Base-by-base conservation (phyloP, 176 grass and related monocot species). In the Lolium perenne region DNA sequence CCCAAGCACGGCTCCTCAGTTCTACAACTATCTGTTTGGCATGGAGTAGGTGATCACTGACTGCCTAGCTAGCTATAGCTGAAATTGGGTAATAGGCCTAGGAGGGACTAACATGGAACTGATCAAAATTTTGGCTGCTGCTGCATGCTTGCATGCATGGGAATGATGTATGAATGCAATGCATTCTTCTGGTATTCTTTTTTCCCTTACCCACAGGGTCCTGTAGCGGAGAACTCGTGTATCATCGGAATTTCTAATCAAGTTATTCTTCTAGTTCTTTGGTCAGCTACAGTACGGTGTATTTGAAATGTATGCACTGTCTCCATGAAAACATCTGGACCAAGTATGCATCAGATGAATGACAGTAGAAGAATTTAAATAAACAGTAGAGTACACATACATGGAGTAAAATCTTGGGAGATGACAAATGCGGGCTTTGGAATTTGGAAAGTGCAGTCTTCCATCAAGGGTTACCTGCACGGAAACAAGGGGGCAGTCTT, bases 21-120 rank as follows among this genome's bases (percentile, higher is more conserved):
- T 57, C 71, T 91, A 90, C 91, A 82, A 82, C 89, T 91, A 91
- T 55, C 87, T 95, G 86, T 92, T 90, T 91, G 93, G 93, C 25
- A 92, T 90, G 82, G 93, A 97, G 82, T 97, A 95, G 89, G 80
- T 49, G 85, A 68, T 84, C 49, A 6, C 74, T 76, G 74, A 76
- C 61, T 80, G 74, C 72, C 85, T 74, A 80, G 64, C 10, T 58
- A 75, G 68, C 47, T 10, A 4, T 87, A 84, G 76, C 76, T 84
- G 81, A 84, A 76, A 76, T 47, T 20, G 82, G 68, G 84, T 88
- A 74, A 63, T 94, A 92, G 90, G 81, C 89, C 92, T 92, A 92
- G 90, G 71, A 74, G 47, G 46, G 88, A 97, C 94, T 90, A 87
- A 91, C 92, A 91, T 93, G 82, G 86, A 87, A 86, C 90, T 91